Evolutionary conservation across 352 stramenopile genomes (phyloP).

Genomic region (Phytophthora tentaculata): DNA sequence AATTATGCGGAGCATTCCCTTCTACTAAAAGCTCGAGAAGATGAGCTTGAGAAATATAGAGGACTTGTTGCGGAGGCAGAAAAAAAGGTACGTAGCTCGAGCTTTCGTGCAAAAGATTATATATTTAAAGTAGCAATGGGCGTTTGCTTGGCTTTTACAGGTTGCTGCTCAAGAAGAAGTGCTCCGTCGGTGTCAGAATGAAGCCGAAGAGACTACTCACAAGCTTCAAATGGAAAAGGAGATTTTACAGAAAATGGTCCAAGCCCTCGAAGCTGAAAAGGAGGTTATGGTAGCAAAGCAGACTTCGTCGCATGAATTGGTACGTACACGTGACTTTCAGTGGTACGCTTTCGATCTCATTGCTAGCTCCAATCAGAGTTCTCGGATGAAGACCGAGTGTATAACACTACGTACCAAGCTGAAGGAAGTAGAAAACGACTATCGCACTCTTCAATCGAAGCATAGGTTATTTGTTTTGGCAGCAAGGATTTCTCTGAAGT

Average conservation of each 20-base stretch:
- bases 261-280: constrained; percentile 63
- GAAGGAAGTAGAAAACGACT: constrained; percentile 83
- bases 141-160: constrained; percentile 25
- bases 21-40: constrained; percentile 49
- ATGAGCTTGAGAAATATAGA: constrained; percentile 62
- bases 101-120: too few species aligned
- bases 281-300: constrained; percentile 56
- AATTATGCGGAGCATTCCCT: constrained; percentile 24
- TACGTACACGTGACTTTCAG: constrained; percentile 21
- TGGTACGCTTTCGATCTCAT: neutral
- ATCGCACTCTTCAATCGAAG: constrained; percentile 73
- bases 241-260: constrained; percentile 47
- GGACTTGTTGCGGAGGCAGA: constrained; percentile 45
- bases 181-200: constrained; percentile 39
- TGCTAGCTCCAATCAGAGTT: constrained; percentile 36
- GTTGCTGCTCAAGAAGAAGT: constrained; percentile 52
- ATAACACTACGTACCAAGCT: constrained; percentile 68
- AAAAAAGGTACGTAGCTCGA: constrained; percentile 46
- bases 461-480: constrained; percentile 47
- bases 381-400: constrained; percentile 74
- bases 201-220: constrained; percentile 59
- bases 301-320: constrained; percentile 65
- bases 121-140: neutral
- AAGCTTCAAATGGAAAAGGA: constrained; percentile 59
- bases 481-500: neutral